These are phyloP conservation scores for Chaetomiaceae sp. DNA, from an alignment of 2,329 filamentous ascomycete species.

Conservation along the genomic window DNA sequence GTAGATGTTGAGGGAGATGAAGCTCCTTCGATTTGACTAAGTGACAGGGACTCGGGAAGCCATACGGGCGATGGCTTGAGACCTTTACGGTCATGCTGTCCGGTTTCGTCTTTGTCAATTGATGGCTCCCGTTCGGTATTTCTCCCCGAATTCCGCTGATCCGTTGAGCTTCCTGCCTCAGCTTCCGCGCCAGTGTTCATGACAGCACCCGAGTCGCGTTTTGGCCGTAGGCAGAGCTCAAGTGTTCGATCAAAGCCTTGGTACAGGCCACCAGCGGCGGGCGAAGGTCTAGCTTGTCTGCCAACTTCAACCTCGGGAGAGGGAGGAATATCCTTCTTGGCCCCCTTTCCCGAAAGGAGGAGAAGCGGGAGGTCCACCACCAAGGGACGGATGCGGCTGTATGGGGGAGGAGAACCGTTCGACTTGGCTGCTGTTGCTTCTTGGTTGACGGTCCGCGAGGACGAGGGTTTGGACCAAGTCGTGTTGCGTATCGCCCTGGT, in stretches of 20 bases:
- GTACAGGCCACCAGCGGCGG: not conserved
- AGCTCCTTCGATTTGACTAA: too few relatives aligned
- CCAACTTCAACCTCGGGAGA: not conserved
- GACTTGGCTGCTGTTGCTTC: not conserved
- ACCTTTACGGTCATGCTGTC: not conserved
- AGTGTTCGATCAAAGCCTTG: not conserved
- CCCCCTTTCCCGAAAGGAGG: not conserved
- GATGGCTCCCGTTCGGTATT: not conserved
- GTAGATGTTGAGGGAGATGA: not conserved
- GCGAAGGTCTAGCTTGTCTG: not conserved
- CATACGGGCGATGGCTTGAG: not conserved
- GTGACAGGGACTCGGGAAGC: not conserved
- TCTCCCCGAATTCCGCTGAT: not conserved
- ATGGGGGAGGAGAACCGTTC: not conserved
- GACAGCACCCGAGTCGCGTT: not conserved
- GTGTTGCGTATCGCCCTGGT: not conserved
- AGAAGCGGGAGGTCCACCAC: not conserved
- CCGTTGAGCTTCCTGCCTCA: not conserved
- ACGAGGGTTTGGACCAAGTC: not conserved
- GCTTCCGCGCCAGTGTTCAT: not conserved
- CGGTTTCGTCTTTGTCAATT: not conserved
- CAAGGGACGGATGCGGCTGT: not conserved
- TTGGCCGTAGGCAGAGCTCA: slow-evolving; percentile 6
- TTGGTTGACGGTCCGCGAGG: not conserved
- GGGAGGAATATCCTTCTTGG: not conserved